phyloP scores from a whole-genome alignment of 2,329 filamentous ascomycete genomes.

The Exophiala viscosa region DNA sequence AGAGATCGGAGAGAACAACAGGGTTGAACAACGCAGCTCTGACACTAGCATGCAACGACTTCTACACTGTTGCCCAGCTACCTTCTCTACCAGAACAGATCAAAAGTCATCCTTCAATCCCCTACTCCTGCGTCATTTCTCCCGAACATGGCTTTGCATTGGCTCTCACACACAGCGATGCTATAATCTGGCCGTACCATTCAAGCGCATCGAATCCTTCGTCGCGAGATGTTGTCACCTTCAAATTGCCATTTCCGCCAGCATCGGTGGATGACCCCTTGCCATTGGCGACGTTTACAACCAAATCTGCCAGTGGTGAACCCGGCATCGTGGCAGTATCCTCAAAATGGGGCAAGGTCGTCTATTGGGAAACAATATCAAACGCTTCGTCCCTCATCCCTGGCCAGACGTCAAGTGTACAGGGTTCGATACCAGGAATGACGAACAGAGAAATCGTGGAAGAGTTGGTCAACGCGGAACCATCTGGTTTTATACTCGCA shows the following conservation, averaged over 20 bases:
- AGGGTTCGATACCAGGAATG: slow-evolving; percentile 69
- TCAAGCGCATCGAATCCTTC: slow-evolving; percentile 51
- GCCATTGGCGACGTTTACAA: slow-evolving; percentile 78
- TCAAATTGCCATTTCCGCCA: slow-evolving; percentile 71
- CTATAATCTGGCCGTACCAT: slow-evolving; percentile 86
- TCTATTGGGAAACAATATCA: slow-evolving; percentile 94
- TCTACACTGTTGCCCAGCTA: slow-evolving; percentile 80
- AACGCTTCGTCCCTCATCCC: slow-evolving; percentile 80
- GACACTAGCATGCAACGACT: slow-evolving; percentile 66
- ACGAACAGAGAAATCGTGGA: slow-evolving; percentile 73
- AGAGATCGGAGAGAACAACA: slow-evolving; percentile 30
- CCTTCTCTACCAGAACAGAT: slow-evolving; percentile 77
- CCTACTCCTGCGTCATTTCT: slow-evolving; percentile 62
- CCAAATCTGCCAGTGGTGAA: slow-evolving; percentile 72
- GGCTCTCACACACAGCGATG: slow-evolving; percentile 73
- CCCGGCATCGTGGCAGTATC: slow-evolving; percentile 84
- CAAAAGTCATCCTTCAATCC: slow-evolving; percentile 55
- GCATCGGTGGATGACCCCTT: slow-evolving; percentile 65
- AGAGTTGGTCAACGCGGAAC: slow-evolving; percentile 78
- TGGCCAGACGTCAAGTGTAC: slow-evolving; percentile 74
- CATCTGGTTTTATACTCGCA: slow-evolving; percentile 77
- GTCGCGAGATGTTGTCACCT: slow-evolving; percentile 72
- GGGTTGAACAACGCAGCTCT: slow-evolving; percentile 29
- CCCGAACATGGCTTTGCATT: slow-evolving; percentile 70
- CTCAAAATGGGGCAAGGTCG: slow-evolving; percentile 76